Base-by-base conservation (phyloP, 2,329 filamentous ascomycete genomes). In the Pseudogymnoascus sp. region DNA sequence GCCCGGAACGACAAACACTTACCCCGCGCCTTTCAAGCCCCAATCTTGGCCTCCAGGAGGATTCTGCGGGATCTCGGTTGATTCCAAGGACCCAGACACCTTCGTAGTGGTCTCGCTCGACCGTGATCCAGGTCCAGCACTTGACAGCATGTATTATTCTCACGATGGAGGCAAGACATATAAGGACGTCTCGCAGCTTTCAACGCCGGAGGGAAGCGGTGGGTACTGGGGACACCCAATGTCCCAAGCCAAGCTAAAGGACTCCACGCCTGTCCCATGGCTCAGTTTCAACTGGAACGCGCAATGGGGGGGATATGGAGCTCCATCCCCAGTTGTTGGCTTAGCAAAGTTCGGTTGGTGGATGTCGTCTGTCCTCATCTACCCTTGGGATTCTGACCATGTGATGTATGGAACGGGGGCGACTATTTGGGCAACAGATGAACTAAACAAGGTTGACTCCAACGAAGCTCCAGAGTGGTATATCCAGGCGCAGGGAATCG, bases 401-500 rank as follows among this genome's bases (percentile, higher is more conserved):
- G 26, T 56, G 3, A 56, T 56, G 46, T 56, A 56, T n/a, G 46
- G 46, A 7, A 56, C 46, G 0, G 46, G 46, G 10, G 46, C 46
- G n/a, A 56, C 46, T 19, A 33, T 56, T 1, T 56, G 35, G 62
- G 35, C 62, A 10, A 26, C 23, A 13, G 23, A 38, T 44, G 26
- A 37, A 60, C 62, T 66, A 19, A 44, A 50, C 37, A 64, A 50
- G 53, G 61, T 62, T 26, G 63, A 64, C 11, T 59, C 40, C 5
- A 62, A 66, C n/a, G 33, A 37, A 46, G 63, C 53, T 31, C 63
- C 64, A 38, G 44, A 59, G 7, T 66, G 64, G 64, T 66, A 66
- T 17, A 63, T 67, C 21, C 61, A 70, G 10, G 70, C 70, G 13
- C 65, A 66, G 31, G 70, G 70, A 1, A 67, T 71, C 7, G 70